Conservation (phyloP, 495 filamentous ascomycete species). For the Terfezia claveryi region DNA sequence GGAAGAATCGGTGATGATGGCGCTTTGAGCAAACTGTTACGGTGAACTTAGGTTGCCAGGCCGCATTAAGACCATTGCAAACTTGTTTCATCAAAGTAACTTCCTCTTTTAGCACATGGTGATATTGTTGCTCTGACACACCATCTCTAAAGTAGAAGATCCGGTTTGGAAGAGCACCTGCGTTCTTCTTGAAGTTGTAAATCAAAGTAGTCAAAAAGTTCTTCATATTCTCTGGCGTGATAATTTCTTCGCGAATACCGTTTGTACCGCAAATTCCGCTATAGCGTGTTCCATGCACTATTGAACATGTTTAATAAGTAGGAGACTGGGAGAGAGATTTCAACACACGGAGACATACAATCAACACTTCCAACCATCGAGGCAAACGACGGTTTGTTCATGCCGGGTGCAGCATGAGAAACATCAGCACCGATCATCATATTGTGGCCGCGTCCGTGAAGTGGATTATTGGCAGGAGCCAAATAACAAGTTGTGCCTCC, state of each 20-base stretch:
- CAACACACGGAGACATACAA: constrained; percentile 6
- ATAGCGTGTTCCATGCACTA: constrained; percentile 39
- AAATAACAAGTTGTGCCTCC: constrained; percentile 46
- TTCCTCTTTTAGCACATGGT: constrained; percentile 53
- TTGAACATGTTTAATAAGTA: constrained; percentile 2
- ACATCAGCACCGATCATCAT: constrained; percentile 80
- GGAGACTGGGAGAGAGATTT: background rate
- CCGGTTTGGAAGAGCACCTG: constrained; percentile 33
- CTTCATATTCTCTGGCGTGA: constrained; percentile 39
- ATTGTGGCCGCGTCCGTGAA: constrained; percentile 31
- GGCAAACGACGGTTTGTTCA: constrained; percentile 46
- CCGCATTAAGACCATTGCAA: constrained; percentile 21
- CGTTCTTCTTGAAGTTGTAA: constrained; percentile 36
- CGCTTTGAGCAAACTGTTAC: constrained; percentile 81
- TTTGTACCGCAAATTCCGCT: constrained; percentile 57
- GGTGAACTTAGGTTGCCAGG: constrained; percentile 37
- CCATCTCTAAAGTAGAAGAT: constrained; percentile 92
- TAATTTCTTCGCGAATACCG: constrained; percentile 51
- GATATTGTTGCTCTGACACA: constrained; percentile 68
- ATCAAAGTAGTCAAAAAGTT: constrained; percentile 40
- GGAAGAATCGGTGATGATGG: constrained; percentile 79
- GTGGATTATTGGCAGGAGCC: constrained; percentile 6
- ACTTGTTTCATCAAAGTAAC: constrained; percentile 41
- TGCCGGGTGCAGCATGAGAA: constrained; percentile 53
- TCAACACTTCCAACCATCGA: constrained; percentile 73